Conservation (phyloP, 768 basidiomycete genomes). For the Leccinum truebloodii region DNA sequence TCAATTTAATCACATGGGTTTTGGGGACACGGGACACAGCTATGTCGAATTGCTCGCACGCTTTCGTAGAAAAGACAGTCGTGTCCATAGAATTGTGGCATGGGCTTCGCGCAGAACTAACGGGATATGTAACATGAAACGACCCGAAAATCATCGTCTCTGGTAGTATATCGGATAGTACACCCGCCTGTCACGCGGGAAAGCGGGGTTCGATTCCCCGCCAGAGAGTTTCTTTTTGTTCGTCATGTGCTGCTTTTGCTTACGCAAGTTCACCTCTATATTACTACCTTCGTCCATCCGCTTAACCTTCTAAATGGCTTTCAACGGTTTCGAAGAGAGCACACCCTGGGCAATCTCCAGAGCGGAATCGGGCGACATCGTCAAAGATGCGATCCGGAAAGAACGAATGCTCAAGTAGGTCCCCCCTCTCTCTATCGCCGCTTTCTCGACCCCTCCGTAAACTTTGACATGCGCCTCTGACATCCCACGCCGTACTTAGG, state of each 20-base stretch:
- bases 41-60: too few species aligned
- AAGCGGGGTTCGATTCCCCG: conserved; percentile 48
- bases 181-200: conserved; percentile 53
- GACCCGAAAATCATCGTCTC: conserved; percentile 20
- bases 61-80: too few species aligned
- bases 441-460: background rate
- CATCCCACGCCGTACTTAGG: conserved; percentile 37
- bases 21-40: too few species aligned
- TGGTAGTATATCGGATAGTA: conserved; percentile 56
- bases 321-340: conserved; percentile 42
- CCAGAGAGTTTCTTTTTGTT: conserved; percentile 36
- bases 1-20: too few species aligned
- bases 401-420: conserved; percentile 77
- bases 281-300: background rate
- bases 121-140: background rate
- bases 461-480: conserved; percentile 2
- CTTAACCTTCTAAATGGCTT: conserved; percentile 40
- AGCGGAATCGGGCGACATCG: conserved; percentile 55
- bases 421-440: background rate
- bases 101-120: too few species aligned
- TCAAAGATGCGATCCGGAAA: conserved; percentile 76
- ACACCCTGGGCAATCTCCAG: conserved; percentile 52
- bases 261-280: background rate
- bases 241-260: background rate
- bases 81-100: too few species aligned